These are phyloP conservation scores for Ceratobasidium sp. DNA, from an alignment of 1,284 basidiomycete species.

Conservation along the genomic window DNA sequence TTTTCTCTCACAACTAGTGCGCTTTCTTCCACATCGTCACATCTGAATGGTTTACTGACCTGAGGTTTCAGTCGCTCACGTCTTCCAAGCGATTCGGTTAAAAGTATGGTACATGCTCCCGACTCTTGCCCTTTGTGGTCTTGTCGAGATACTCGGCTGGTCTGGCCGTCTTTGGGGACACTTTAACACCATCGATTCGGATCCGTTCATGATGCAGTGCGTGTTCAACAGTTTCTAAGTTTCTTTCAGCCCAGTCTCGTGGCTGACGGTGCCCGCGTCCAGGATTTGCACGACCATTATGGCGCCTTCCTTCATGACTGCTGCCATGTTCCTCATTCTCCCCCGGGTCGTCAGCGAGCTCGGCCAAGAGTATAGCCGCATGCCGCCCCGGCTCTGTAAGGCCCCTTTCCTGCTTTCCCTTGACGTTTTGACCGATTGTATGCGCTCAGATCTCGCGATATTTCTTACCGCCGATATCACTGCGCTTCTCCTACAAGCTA, in stretches of 20 bases:
- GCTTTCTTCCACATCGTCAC: not conserved
- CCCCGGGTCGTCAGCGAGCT: slow-evolving; percentile 56
- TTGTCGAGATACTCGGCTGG: slow-evolving; percentile 51
- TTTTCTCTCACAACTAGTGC: slow-evolving; percentile 46
- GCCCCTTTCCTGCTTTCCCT: not conserved
- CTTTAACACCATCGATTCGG: slow-evolving; percentile 14
- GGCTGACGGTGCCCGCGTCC: not conserved
- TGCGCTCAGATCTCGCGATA: slow-evolving; percentile 53
- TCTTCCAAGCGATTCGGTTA: slow-evolving; percentile 51
- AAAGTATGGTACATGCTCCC: slow-evolving; percentile 52
- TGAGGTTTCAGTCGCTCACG: slow-evolving; percentile 54
- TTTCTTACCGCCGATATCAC: slow-evolving; percentile 58
- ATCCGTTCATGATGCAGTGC: slow-evolving; percentile 43
- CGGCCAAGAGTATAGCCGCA: slow-evolving; percentile 55
- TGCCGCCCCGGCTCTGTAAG: slow-evolving; percentile 53
- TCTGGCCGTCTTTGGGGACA: slow-evolving; percentile 39
- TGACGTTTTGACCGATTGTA: not conserved
- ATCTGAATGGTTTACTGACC: not conserved
- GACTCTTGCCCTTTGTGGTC: slow-evolving; percentile 52
- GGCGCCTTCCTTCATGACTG: slow-evolving; percentile 46
- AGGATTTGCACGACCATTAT: slow-evolving; percentile 46
- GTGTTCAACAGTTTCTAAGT: not conserved
- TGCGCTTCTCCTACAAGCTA: slow-evolving; percentile 58
- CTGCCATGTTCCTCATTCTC: slow-evolving; percentile 53
- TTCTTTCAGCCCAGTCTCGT: not conserved